Base-by-base conservation (phyloP, 805 yeast species). In the Yarrowia porcina region DNA sequence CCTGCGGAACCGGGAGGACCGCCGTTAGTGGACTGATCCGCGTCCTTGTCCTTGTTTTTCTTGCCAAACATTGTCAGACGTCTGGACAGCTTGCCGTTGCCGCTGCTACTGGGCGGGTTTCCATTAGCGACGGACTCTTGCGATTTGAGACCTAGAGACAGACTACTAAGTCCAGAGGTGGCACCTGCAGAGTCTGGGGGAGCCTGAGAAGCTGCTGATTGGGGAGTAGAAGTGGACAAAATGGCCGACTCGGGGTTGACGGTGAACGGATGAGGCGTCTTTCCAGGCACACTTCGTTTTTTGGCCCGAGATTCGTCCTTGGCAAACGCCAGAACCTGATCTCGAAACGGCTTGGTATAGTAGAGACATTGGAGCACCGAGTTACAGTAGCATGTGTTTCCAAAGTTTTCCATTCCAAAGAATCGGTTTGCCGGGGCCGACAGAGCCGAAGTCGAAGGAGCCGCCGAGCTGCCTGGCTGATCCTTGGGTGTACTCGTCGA, bases 331-430 rank as follows among this genome's bases (percentile, higher is more conserved):
- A 84, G 72, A 1, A 88, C 71, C 61, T 79, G 79, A 17, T 77
- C 74, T 49, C 97, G 81, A 69, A 94, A 90, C 28, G 80, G 81
- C 25, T 82, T 80, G 3, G 93, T 81, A 75, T 88, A 86, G 77
- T 83, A 93, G 10, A 93, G 80, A 67, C 96, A 90, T 73, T 94
- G 99, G 23, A 94, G 76, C 30, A 94, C 89, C 10, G 97, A 90
- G 69, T 94, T 94, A 74, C 96, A 89, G 76, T 93, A 93, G 76
- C 98, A 94, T 0, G 97, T 91, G 72, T 91, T 74, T 47, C 79
- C 78, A 64, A 76, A 75, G 68, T 77, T 77, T 66, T 77, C 80
- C 69, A 77, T 73, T 62, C 80, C 80, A 64, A 75, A 77, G 49
- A 77, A 69, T 66, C 76, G 75, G 56, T 71, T 70, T 20, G 71